Evolutionary conservation across 1,284 basidiomycete species (phyloP), one percentile per base, ranked within the genome.

Genomic region (Papiliotrema flavescens): DNA sequence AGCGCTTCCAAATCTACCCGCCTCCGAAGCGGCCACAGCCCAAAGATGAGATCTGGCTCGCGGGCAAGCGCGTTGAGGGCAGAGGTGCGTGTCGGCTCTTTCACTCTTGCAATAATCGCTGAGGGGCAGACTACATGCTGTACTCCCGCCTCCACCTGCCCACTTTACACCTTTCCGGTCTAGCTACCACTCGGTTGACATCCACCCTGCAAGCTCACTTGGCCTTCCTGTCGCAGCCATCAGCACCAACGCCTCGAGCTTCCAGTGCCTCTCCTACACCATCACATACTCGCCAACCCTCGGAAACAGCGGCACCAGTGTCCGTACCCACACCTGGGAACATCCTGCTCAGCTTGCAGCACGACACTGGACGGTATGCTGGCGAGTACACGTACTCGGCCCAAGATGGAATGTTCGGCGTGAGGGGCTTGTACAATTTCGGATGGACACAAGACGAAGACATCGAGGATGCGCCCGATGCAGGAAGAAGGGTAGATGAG

Each of bases 371-470:
- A 0, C 84, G 87, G 61, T 95, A 90, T 85, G 91, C 89, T 60
- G 88, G 89, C 2, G 95, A 98, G 74, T 98, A 96, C 69, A 90
- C 88, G 14, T 98, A 90, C 80, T 94, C 90, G 59, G 88, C 90
- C 0, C 89, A 94, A 64, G 94, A 98, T 69, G 87, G 80, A 13
- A 92, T 98, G 86, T 89, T 88, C 81, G 95, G 95, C 8, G 75
- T 91, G 20, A 83, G 90, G 8, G 83, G 91, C n/a, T 80, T 98
- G 55, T 91, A 94, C 71, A 96, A 98, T 72, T 97, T 98, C 78
- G 92, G 90, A 3, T 69, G 72, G 71, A 53, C 57, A 19, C 59
- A 53, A 19, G 58, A 55, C 48, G 53, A 47, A 35, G 45, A 13
- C 78, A 20, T 76, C 78, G 41, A 61, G 62, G 26, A 74, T 74